Conservation (phyloP, 2,329 filamentous ascomycete species). For the Epichloe gansuensis region DNA sequence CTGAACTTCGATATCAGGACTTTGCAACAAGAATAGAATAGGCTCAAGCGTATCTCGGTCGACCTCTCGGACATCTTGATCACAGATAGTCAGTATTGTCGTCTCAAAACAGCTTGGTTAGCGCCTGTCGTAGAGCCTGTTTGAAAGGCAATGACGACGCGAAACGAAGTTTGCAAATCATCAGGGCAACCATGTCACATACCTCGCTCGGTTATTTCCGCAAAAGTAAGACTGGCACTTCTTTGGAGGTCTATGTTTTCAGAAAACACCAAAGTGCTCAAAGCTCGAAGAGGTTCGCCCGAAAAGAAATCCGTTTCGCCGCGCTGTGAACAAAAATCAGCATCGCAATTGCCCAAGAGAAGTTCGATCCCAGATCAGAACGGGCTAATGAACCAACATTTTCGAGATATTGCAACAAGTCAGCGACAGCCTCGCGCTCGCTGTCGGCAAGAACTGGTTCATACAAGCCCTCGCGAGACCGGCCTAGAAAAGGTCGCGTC, state of each 20-base stretch:
- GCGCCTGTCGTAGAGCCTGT: too few relatives aligned
- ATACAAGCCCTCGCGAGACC: slow-evolving; percentile 69
- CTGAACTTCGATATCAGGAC: slow-evolving; percentile 93
- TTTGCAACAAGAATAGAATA: slow-evolving; percentile 89
- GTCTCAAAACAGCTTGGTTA: neutral
- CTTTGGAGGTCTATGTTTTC: slow-evolving; percentile 97
- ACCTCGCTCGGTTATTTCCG: slow-evolving; percentile 98
- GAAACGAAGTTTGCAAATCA: neutral
- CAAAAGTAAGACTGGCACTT: slow-evolving; percentile 95
- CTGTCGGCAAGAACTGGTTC: slow-evolving; percentile 86
- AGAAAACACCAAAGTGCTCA: slow-evolving; percentile 94
- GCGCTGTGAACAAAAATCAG: slow-evolving; percentile 43
- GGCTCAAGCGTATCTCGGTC: slow-evolving; percentile 90
- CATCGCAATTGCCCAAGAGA: neutral
- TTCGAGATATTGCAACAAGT: slow-evolving; percentile 89
- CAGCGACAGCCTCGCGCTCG: slow-evolving; percentile 92
- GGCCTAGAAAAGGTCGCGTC: slow-evolving; percentile 37
- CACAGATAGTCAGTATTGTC: slow-evolving; percentile 2
- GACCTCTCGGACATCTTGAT: slow-evolving; percentile 84
- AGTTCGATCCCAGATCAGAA: neutral
- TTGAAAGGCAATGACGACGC: neutral
- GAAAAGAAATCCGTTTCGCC: slow-evolving; percentile 97
- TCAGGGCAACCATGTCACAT: slow-evolving; percentile 19
- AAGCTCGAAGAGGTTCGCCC: slow-evolving; percentile 81
- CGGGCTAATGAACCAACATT: slow-evolving; percentile 52